Evolutionary conservation across 1,284 basidiomycete genomes (phyloP), one percentile per base, ranked within the genome.

Genomic region (Meripilus lineatus): DNA sequence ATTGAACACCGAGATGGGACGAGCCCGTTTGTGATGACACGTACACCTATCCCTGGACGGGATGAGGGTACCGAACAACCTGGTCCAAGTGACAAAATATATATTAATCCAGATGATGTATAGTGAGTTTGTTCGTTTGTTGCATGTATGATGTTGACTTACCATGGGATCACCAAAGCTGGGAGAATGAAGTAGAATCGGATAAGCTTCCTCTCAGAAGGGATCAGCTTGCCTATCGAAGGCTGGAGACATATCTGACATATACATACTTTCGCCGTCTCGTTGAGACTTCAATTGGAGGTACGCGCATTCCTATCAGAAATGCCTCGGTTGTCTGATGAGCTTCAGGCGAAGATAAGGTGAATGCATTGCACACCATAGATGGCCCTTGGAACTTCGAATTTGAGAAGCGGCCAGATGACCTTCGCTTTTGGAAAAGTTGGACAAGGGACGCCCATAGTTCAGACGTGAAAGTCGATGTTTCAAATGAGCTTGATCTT

Each of bases 1-100:
- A 62, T 91, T 32, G 86, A 90, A 57, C 89, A 91, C 58, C 71
- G 79, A 14, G 89, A 92, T 59, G 88, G 88, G 0, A 82, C 81
- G 2, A 81, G 72, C 1, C 77, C 79, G 1, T 51, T 74, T 58
- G 48, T 66, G 51, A 54, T 58, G 56, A 69, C 51, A 38, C 61
- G 43, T 57, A 66, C 60, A 56, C 54, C 45, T 3, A 25, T 36
- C 14, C 49, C 51, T 25, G 44, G 51, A 11, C 30, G 23, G 3
- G 43, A 43, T 47, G n/a, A n/a, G n/a, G n/a, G n/a, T n/a, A n/a
- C n/a, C n/a, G 50, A 26, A 52, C 63, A 39, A 50, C 57, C 35
- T 53, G 21, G 38, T 15, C 39, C 50, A 2, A 46, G 54, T 8
- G 46, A 50, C 21, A 54, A 44, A 10, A 44, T 50, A 21, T 63